A percentile compares a stretch with the other conserved stretches of the same genome.
Conservation (phyloP, 2,329 filamentous ascomycete genomes). For the Sporothrix mexicana region DNA sequence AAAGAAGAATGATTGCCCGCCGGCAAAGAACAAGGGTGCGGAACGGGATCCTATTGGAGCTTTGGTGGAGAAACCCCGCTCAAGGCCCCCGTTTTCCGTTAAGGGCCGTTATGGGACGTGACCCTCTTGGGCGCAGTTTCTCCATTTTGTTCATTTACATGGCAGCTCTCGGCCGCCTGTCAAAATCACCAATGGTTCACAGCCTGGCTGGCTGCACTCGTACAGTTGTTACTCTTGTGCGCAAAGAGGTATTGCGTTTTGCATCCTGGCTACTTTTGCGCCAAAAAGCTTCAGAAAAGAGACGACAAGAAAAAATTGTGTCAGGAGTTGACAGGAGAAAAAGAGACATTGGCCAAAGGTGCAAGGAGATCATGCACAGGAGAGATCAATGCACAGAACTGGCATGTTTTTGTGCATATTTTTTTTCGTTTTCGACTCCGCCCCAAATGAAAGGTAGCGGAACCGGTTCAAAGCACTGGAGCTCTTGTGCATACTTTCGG, state of each 20-base stretch:
- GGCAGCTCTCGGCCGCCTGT: slow-evolving; percentile 13
- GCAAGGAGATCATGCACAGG: background rate
- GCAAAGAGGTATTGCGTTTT: background rate
- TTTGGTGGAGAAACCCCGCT: background rate
- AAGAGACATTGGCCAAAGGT: background rate
- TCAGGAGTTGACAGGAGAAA: background rate
- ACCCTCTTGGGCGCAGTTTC: too few relatives aligned
- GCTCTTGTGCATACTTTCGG: too few relatives aligned
- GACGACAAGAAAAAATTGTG: background rate
- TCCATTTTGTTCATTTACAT: too few relatives aligned
- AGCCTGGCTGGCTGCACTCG: background rate
- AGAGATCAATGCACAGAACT: background rate
- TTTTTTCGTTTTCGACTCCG: background rate
- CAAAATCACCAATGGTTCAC: background rate
- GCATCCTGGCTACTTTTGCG: slow-evolving; percentile 6
- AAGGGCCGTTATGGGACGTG: too few relatives aligned
- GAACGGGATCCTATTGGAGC: slow-evolving; percentile 24
- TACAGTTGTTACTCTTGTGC: background rate
- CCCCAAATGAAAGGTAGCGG: background rate
- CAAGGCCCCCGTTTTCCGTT: background rate
- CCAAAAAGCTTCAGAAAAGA: background rate
- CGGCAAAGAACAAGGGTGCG: background rate
- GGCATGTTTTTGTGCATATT: background rate
- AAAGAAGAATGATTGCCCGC: background rate
- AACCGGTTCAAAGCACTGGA: background rate